Evolutionary conservation across 768 basidiomycete genomes (phyloP).

Genomic region (Suillus variegatus): DNA sequence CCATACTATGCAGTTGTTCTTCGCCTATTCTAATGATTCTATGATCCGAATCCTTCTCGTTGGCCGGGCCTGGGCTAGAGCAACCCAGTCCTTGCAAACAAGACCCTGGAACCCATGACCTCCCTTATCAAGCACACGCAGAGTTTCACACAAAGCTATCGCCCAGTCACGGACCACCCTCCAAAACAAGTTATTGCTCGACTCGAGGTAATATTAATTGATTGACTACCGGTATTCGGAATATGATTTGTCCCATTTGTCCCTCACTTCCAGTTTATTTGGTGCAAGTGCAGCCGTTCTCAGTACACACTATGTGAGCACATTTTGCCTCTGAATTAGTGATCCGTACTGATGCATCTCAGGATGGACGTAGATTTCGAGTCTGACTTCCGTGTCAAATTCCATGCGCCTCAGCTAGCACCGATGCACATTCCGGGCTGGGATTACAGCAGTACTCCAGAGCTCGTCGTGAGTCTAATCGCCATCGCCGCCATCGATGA

Average conservation of each 20-base stretch:
- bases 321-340: neutral
- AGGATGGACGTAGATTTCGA: slow-evolving; percentile 21
- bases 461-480: slow-evolving; percentile 27
- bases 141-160: slow-evolving; percentile 6
- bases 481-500: slow-evolving; percentile 3
- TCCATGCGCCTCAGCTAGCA: slow-evolving; percentile 31
- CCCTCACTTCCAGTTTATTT: neutral
- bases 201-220: slow-evolving; percentile 6
- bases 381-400: slow-evolving; percentile 26
- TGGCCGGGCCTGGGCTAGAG: neutral
- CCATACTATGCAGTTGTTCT: slow-evolving; percentile 2
- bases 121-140: neutral
- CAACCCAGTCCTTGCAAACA: neutral
- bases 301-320: slow-evolving; percentile 8
- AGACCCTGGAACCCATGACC: slow-evolving; percentile 6
- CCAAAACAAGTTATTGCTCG: neutral
- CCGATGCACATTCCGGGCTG: slow-evolving; percentile 28
- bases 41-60: neutral
- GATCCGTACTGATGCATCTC: neutral
- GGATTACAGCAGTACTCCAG: slow-evolving; percentile 27
- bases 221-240: slow-evolving; percentile 2
- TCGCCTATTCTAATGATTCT: neutral
- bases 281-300: neutral
- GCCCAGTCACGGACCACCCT: slow-evolving; percentile 7
- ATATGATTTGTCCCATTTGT: neutral